Evolutionary conservation across 257 asterid species (phyloP).

Genomic region (Buddleja alternifolia): DNA sequence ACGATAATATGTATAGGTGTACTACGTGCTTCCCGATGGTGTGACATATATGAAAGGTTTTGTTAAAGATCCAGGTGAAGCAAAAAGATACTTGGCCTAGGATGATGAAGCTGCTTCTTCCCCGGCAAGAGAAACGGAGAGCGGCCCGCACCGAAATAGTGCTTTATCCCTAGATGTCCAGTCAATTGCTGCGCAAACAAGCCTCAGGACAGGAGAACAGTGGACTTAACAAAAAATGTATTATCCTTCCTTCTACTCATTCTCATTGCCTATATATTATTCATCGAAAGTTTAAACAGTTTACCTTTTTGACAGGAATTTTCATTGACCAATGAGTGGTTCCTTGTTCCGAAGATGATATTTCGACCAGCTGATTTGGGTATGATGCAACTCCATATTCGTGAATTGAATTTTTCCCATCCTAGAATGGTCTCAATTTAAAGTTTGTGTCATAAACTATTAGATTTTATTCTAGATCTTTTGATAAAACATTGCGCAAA

Average conservation of each 20-base stretch:
- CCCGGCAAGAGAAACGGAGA: constrained; percentile 39
- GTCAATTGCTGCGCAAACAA: constrained; percentile 33
- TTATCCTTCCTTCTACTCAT: constrained; percentile 17
- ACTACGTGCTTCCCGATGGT: constrained; percentile 96
- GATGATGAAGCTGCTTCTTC: constrained; percentile 38
- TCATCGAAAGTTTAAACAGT: constrained; percentile 19
- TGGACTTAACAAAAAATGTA: constrained; percentile 76
- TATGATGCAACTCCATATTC: constrained; percentile 33
- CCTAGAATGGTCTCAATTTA: not conserved
- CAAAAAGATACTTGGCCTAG: constrained; percentile 59
- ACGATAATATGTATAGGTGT: constrained; percentile 69
- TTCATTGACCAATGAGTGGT: constrained; percentile 87
- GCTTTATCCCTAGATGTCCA: too few relatives aligned
- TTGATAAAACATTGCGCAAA: not conserved
- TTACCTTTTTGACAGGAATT: constrained; percentile 63
- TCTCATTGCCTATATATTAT: constrained; percentile 11
- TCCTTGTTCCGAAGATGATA: constrained; percentile 96
- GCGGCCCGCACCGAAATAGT: too few relatives aligned
- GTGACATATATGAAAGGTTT: constrained; percentile 75
- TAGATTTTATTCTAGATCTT: constrained; percentile 1
- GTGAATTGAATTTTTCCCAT: not conserved
- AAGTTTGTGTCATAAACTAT: not conserved
- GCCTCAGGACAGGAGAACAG: constrained; percentile 48
- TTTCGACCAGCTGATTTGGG: constrained; percentile 97
- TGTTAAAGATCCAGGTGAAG: constrained; percentile 72